These are phyloP conservation scores for Cucurbita ficifolia DNA, from an alignment of 306 rosid species.

Conservation along the genomic window DNA sequence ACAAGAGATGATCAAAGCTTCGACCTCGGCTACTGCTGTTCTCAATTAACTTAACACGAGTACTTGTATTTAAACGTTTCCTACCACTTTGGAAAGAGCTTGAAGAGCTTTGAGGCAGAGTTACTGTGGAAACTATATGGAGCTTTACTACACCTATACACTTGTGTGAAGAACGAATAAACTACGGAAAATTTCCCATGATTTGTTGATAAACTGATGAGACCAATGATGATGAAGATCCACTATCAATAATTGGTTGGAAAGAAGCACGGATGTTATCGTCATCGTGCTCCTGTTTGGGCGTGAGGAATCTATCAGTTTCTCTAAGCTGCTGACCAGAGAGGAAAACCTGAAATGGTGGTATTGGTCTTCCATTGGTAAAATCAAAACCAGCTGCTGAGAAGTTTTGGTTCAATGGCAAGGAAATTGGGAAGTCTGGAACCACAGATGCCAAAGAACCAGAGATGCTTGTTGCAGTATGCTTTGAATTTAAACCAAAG, in stretches of 20 bases:
- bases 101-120: neutral
- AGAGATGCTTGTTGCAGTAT: constrained; percentile 18
- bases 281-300: constrained; percentile 60
- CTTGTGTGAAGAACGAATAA: constrained; percentile 5
- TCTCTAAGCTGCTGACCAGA: constrained; percentile 46
- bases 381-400: constrained; percentile 29
- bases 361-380: constrained; percentile 24
- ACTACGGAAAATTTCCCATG: constrained; percentile 36
- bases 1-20: neutral
- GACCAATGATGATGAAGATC: constrained; percentile 23
- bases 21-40: neutral
- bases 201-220: constrained; percentile 25
- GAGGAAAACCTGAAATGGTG: constrained; percentile 30
- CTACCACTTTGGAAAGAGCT: neutral
- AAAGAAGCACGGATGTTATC: constrained; percentile 23
- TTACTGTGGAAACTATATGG: neutral
- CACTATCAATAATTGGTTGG: constrained; percentile 27
- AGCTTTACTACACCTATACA: neutral
- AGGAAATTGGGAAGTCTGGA: constrained; percentile 49
- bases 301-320: constrained; percentile 37
- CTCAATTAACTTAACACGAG: neutral
- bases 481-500: constrained; percentile 27
- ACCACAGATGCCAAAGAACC: constrained; percentile 26
- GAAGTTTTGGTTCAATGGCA: constrained; percentile 38
- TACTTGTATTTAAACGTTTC: neutral